A percentile compares a stretch with the other conserved stretches of the same genome.
phyloP scores from a whole-genome alignment of 768 basidiomycete genomes.

The Lentinula aciculospora region DNA sequence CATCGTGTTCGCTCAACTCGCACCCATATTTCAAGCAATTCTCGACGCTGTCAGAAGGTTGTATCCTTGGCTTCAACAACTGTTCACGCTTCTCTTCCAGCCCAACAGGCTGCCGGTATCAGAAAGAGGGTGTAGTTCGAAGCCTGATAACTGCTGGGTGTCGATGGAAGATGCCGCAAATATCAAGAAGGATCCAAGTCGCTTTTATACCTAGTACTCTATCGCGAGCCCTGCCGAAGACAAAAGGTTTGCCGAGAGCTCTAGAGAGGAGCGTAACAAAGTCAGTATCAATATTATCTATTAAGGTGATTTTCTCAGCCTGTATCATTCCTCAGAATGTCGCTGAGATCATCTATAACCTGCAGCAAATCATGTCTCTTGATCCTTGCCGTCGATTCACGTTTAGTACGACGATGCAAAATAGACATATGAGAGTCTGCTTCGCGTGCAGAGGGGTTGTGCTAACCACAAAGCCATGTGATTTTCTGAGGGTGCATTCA shows the following conservation, averaged over 20 bases:
- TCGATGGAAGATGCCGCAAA: not conserved
- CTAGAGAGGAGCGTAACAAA: not conserved
- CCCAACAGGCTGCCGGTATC: not conserved
- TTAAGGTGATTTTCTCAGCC: not conserved
- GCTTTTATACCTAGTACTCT: not conserved
- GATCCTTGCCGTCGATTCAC: constrained; percentile 1
- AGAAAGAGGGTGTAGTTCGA: not conserved
- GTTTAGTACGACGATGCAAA: not conserved
- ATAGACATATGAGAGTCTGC: not conserved
- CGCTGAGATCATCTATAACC: not conserved
- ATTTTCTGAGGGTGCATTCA: not conserved
- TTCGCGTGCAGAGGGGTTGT: not conserved
- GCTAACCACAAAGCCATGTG: not conserved
- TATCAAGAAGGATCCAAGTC: not conserved
- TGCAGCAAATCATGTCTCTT: not conserved
- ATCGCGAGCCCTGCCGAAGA: not conserved
- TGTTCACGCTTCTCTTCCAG: not conserved
- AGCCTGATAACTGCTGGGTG: not conserved
- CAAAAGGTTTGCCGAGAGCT: not conserved
- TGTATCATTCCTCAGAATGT: not conserved
- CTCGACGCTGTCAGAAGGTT: not conserved
- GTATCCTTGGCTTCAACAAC: not conserved
- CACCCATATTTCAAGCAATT: not conserved
- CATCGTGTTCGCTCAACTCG: not conserved
- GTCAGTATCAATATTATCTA: not conserved